phyloP scores from a whole-genome alignment of 768 basidiomycete species.

The Pholiota conissans region DNA sequence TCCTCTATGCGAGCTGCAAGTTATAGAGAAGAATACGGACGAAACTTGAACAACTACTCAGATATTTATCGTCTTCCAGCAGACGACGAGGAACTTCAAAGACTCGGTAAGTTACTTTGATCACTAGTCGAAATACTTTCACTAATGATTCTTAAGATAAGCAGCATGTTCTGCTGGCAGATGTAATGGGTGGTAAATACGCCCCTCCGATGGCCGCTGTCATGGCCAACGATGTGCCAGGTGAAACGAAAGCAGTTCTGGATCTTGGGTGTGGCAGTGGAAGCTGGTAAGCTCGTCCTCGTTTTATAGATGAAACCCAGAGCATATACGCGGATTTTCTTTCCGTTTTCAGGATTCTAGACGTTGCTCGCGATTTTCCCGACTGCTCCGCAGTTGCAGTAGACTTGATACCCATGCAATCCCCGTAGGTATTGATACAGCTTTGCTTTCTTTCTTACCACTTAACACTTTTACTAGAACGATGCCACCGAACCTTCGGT shows the following conservation, averaged over 20 bases:
- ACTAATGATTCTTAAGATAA: slow-evolving; percentile 44
- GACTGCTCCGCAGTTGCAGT: slow-evolving; percentile 69
- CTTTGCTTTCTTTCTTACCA: slow-evolving; percentile 1
- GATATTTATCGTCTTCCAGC: slow-evolving; percentile 79
- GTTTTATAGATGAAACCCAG: not conserved
- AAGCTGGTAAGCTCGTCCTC: slow-evolving; percentile 51
- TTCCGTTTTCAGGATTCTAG: slow-evolving; percentile 60
- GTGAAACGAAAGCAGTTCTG: slow-evolving; percentile 60
- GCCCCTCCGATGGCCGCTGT: slow-evolving; percentile 56
- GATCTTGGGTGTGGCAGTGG: slow-evolving; percentile 84
- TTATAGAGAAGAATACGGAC: slow-evolving; percentile 66
- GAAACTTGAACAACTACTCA: slow-evolving; percentile 74
- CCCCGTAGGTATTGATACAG: slow-evolving; percentile 44
- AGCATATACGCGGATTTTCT: not conserved
- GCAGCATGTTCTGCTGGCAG: slow-evolving; percentile 66
- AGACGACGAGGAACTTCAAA: slow-evolving; percentile 73
- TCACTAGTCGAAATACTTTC: slow-evolving; percentile 8
- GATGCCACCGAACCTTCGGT: slow-evolving; percentile 76
- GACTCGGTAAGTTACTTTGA: slow-evolving; percentile 51
- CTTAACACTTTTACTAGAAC: slow-evolving; percentile 35
- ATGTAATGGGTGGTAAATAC: slow-evolving; percentile 64
- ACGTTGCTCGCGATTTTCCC: slow-evolving; percentile 73
- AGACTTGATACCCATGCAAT: slow-evolving; percentile 81
- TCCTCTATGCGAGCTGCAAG: slow-evolving; percentile 59
- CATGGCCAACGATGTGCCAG: slow-evolving; percentile 57